Evolutionary conservation across 192 early-diverging fungal genomes (phyloP).

Genomic region (Umbelopsis sp.): DNA sequence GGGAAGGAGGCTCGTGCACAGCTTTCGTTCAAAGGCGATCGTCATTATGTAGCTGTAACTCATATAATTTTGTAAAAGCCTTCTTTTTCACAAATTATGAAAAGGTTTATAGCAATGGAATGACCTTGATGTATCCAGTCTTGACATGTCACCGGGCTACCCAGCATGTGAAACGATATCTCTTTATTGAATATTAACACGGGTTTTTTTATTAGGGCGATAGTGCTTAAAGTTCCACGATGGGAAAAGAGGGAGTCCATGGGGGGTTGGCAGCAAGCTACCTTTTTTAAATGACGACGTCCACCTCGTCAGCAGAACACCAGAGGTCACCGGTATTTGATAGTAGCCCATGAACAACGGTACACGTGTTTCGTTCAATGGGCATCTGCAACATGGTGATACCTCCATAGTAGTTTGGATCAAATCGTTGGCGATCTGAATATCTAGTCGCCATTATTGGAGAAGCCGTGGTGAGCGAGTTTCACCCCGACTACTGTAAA

Average conservation of each 20-base stretch:
- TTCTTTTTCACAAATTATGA: background rate
- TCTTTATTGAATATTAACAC: slow-evolving; percentile 7
- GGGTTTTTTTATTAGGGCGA: background rate
- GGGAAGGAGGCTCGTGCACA: slow-evolving; percentile 7
- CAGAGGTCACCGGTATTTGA: background rate
- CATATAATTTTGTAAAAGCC: background rate
- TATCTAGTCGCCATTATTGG: background rate
- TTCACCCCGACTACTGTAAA: background rate
- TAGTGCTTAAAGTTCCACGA: slow-evolving; percentile 8
- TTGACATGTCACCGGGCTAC: slow-evolving; percentile 18
- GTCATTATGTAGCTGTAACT: background rate
- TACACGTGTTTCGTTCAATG: background rate
- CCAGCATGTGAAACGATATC: slow-evolving; percentile 15
- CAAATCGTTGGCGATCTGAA: slow-evolving; percentile 16
- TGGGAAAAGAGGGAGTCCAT: slow-evolving; percentile 1
- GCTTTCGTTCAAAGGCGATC: too few relatives aligned
- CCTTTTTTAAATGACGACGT: background rate
- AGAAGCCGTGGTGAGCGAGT: background rate
- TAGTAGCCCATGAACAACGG: background rate
- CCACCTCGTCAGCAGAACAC: background rate
- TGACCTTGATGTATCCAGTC: background rate
- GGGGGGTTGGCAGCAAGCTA: background rate
- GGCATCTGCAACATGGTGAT: background rate
- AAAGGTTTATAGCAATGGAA: background rate
- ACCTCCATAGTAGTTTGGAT: background rate